phyloP scores from a whole-genome alignment of 345 rosid genomes.

The Hibiscus syriacus region DNA sequence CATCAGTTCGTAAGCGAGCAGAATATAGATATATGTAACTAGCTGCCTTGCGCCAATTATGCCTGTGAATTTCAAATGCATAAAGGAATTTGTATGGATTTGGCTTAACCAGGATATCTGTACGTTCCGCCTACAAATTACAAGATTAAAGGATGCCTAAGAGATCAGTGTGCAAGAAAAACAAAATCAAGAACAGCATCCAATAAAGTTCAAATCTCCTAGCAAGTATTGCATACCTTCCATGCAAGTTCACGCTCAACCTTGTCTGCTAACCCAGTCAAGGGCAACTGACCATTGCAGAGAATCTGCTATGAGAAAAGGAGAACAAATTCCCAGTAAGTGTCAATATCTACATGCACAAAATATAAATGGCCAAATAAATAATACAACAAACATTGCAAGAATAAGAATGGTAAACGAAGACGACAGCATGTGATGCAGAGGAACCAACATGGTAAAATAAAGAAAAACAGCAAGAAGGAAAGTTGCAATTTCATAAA shows the following conservation, averaged over 20 bases:
- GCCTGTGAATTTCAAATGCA: conserved; percentile 87
- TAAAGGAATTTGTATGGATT: conserved; percentile 87
- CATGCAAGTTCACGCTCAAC: conserved; percentile 86
- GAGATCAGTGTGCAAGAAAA: conserved; percentile 10
- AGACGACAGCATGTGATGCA: not conserved
- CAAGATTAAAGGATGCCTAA: conserved; percentile 13
- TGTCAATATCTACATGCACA: not conserved
- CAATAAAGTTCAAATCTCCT: conserved; percentile 1
- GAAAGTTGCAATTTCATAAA: not conserved
- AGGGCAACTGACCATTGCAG: conserved; percentile 82
- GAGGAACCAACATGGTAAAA: not conserved
- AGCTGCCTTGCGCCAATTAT: conserved; percentile 94
- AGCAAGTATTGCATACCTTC: conserved; percentile 67
- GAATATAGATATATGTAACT: conserved; percentile 71
- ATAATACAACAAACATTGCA: not conserved
- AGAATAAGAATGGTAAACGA: not conserved
- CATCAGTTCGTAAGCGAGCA: conserved; percentile 65
- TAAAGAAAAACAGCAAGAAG: not conserved
- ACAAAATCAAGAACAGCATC: conserved; percentile 4
- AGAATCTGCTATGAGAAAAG: conserved; percentile 43
- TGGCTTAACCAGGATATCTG: conserved; percentile 63
- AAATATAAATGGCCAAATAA: not conserved
- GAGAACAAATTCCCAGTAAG: not conserved
- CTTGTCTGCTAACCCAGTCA: conserved; percentile 78
- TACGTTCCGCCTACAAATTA: conserved; percentile 67